These are phyloP conservation scores for Aspergillus sp. DNA, from an alignment of 2,329 filamentous ascomycete genomes.

Conservation along the genomic window DNA sequence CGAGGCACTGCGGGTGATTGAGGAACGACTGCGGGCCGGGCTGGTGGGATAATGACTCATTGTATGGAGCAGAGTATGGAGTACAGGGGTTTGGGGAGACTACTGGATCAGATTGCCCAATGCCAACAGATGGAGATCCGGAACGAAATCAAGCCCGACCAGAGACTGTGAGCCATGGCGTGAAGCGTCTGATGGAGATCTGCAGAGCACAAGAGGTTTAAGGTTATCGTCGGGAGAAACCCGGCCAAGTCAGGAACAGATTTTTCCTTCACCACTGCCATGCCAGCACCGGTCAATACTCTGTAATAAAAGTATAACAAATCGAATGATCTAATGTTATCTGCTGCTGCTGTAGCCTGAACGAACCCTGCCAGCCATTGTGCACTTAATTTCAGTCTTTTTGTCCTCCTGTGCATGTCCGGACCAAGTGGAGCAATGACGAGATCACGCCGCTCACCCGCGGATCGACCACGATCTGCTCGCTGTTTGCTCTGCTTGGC, in stretches of 20 bases:
- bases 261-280: too few species aligned
- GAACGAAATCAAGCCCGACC: background rate
- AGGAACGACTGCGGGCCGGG: constrained; percentile 39
- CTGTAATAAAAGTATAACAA: too few species aligned
- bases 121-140: background rate
- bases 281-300: too few species aligned
- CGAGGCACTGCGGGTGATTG: constrained; percentile 42
- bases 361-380: too few species aligned
- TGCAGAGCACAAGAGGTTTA: background rate
- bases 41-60: constrained; percentile 20
- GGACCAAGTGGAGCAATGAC: too few species aligned
- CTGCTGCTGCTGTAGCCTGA: too few species aligned
- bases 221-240: background rate
- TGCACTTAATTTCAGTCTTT: too few species aligned
- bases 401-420: too few species aligned
- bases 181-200: background rate
- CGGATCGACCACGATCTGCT: too few species aligned
- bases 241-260: background rate
- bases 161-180: background rate
- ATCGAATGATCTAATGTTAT: background rate
- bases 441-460: too few species aligned
- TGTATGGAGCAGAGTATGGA: background rate
- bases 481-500: background rate
- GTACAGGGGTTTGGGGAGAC: background rate
- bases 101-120: background rate